A percentile compares a stretch with the other conserved stretches of the same genome.
Conservation (phyloP, 805 yeast species). For the Nakazawaea populi region DNA sequence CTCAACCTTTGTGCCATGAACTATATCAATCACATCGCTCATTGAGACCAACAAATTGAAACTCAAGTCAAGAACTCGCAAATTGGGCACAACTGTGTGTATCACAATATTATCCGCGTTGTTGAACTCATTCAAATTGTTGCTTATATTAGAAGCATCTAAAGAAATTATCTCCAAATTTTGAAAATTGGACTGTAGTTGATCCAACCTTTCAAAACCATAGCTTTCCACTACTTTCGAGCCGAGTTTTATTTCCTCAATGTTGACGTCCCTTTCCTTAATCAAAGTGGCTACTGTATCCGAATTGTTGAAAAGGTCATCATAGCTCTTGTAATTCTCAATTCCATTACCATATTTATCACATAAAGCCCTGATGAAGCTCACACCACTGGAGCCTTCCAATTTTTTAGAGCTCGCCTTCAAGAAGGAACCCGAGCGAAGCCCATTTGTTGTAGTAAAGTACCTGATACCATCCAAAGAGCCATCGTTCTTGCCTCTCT, state of each 20-base stretch:
- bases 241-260: constrained; percentile 40
- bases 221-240: constrained; percentile 51
- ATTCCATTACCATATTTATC: constrained; percentile 38
- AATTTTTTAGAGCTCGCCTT: constrained; percentile 32
- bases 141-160: constrained; percentile 32
- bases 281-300: neutral
- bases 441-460: constrained; percentile 35
- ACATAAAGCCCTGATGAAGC: constrained; percentile 45
- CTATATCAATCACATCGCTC: constrained; percentile 30
- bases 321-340: constrained; percentile 10
- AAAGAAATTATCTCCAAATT: constrained; percentile 45
- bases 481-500: constrained; percentile 74
- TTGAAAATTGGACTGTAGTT: constrained; percentile 39
- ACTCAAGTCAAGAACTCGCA: constrained; percentile 48
- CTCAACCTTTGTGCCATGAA: constrained; percentile 31
- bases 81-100: constrained; percentile 14
- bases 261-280: constrained; percentile 7
- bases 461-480: constrained; percentile 44
- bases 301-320: neutral
- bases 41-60: constrained; percentile 47
- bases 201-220: constrained; percentile 57
- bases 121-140: constrained; percentile 8
- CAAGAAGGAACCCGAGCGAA: constrained; percentile 57
- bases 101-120: neutral
- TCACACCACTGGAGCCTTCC: constrained; percentile 18